Evolutionary conservation across 1,284 basidiomycete species (phyloP).

Genomic region (Melampsora americana): DNA sequence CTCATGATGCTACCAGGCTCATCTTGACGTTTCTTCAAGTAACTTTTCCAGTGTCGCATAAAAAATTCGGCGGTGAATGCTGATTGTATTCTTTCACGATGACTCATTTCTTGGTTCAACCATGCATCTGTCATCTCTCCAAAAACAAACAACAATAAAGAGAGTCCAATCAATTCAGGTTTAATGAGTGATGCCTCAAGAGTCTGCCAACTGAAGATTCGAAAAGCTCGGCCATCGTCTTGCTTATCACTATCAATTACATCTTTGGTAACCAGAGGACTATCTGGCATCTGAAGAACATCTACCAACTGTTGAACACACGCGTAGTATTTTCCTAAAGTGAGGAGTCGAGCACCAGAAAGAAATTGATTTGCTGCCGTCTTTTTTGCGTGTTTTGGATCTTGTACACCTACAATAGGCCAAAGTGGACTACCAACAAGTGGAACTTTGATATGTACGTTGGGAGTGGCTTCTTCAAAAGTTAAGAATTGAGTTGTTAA

Average conservation of each 20-base stretch:
- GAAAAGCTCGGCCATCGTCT: neutral
- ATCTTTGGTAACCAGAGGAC: neutral
- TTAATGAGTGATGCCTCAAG: neutral
- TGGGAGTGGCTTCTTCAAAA: neutral
- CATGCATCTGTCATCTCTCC: conserved; percentile 19
- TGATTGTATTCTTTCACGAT: neutral
- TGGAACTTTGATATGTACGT: neutral
- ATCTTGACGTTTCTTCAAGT: too few relatives aligned
- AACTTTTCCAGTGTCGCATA: conserved; percentile 1
- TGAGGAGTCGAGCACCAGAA: conserved; percentile 9
- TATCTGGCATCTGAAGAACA: neutral
- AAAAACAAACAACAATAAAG: conserved; percentile 9
- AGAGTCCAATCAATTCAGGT: conserved; percentile 2
- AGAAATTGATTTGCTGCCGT: conserved; percentile 11
- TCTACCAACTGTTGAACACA: conserved; percentile 1
- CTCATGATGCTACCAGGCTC: neutral
- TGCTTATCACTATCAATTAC: conserved; percentile 22
- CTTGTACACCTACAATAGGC: conserved; percentile 8
- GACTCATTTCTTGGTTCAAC: conserved; percentile 10
- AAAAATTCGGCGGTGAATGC: conserved; percentile 6
- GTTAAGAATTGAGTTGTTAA: neutral
- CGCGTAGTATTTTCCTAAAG: conserved; percentile 16
- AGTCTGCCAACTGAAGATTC: conserved; percentile 4
- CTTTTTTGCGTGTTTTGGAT: conserved; percentile 20
- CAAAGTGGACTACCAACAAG: neutral